These are phyloP conservation scores for Pascua guehoae DNA, from an alignment of 1,284 basidiomycete species.

Conservation along the genomic window DNA sequence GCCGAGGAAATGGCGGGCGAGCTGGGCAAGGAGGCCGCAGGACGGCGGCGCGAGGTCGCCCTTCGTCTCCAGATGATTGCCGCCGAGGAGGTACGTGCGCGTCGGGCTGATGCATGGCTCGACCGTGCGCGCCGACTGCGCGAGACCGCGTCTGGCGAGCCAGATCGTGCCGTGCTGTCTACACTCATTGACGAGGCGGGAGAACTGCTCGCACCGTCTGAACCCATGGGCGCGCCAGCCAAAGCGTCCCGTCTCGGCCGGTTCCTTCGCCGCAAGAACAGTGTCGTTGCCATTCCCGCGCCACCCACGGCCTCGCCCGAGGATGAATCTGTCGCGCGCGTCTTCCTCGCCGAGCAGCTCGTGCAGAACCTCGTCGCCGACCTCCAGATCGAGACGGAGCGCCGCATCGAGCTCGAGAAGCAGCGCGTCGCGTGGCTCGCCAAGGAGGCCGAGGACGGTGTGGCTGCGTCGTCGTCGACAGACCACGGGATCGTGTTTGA, in stretches of 20 bases:
- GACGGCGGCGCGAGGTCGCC: slow-evolving; percentile 67
- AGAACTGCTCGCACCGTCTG: slow-evolving; percentile 60
- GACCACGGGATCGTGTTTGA: slow-evolving; percentile 13
- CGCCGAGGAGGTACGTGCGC: slow-evolving; percentile 59
- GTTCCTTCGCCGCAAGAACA: slow-evolving; percentile 1
- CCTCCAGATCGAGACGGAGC: slow-evolving; percentile 62
- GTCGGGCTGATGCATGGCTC: slow-evolving; percentile 42
- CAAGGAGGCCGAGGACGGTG: slow-evolving; percentile 35
- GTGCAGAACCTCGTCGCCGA: slow-evolving; percentile 62
- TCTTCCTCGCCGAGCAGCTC: slow-evolving; percentile 60
- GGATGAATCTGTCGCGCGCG: slow-evolving; percentile 54
- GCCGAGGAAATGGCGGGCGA: slow-evolving; percentile 72
- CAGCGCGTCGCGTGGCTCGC: slow-evolving; percentile 47
- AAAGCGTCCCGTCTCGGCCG: slow-evolving; percentile 1
- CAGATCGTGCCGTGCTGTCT: slow-evolving; percentile 23
- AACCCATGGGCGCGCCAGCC: neutral
- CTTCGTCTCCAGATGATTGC: slow-evolving; percentile 64
- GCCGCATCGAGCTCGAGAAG: slow-evolving; percentile 57
- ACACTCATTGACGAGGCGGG: slow-evolving; percentile 55
- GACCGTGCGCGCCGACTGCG: slow-evolving; percentile 38
- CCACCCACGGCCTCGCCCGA: slow-evolving; percentile 9
- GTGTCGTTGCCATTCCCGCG: neutral
- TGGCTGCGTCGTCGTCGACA: slow-evolving; percentile 8
- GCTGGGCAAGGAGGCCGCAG: slow-evolving; percentile 67
- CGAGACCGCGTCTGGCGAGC: slow-evolving; percentile 19